phyloP scores from a whole-genome alignment of 1,284 basidiomycete genomes.

The Tilletia indica region DNA sequence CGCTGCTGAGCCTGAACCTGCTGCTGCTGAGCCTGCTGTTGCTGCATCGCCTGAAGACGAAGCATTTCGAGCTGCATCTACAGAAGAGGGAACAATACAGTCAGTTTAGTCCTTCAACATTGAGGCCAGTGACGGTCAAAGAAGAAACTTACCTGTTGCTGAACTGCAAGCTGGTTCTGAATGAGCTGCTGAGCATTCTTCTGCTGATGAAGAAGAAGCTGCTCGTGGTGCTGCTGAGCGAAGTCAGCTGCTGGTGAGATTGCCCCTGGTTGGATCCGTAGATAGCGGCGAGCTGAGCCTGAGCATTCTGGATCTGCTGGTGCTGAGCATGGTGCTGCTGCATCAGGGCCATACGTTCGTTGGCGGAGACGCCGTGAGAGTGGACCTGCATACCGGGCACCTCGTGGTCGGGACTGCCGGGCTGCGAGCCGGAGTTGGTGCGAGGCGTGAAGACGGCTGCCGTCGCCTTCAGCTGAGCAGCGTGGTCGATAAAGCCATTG shows the following conservation, averaged over 20 bases:
- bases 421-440: not conserved
- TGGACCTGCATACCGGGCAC: conserved; percentile 17
- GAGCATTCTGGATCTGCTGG: conserved; percentile 25
- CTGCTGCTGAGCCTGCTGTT: conserved; percentile 32
- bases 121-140: not conserved
- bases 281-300: conserved; percentile 38
- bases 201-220: conserved; percentile 24
- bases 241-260: conserved; percentile 24
- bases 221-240: conserved; percentile 17
- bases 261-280: conserved; percentile 21
- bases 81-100: not conserved
- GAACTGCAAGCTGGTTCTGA: conserved; percentile 32
- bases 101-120: not conserved
- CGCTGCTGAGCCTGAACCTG: conserved; percentile 43
- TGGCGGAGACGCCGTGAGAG: not conserved
- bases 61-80: conserved; percentile 36
- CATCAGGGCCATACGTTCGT: conserved; percentile 7
- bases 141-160: conserved; percentile 29
- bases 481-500: conserved; percentile 11
- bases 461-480: conserved; percentile 31
- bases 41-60: conserved; percentile 40
- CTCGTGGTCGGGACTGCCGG: conserved; percentile 19
- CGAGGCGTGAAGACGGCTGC: conserved; percentile 32
- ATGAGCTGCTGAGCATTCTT: conserved; percentile 30
- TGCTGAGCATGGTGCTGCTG: conserved; percentile 22